phyloP scores from a whole-genome alignment of 2,329 filamentous ascomycete genomes.

The Bipolaris bicolor region DNA sequence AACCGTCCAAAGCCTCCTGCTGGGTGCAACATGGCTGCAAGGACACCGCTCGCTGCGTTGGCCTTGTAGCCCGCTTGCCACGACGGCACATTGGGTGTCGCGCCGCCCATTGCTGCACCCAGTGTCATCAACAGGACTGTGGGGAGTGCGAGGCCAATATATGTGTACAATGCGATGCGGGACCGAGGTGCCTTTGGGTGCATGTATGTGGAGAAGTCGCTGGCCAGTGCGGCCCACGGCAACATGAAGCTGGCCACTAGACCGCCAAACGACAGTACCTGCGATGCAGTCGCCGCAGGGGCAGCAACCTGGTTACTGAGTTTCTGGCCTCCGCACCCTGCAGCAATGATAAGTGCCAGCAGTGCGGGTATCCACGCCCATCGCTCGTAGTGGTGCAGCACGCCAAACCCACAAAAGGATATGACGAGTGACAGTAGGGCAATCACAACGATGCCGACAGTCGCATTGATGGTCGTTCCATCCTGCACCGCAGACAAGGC shows the following conservation, averaged over 20 bases:
- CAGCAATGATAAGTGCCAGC: constrained; percentile 61
- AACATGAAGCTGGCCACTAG: constrained; percentile 69
- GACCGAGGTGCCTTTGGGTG: constrained; percentile 60
- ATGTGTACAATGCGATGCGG: constrained; percentile 63
- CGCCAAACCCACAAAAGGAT: constrained; percentile 65
- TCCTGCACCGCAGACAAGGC: constrained; percentile 44
- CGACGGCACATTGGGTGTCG: constrained; percentile 59
- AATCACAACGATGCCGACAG: constrained; percentile 67
- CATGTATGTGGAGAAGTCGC: constrained; percentile 67
- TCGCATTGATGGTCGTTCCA: constrained; percentile 54
- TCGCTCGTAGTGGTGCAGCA: constrained; percentile 63
- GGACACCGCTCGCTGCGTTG: constrained; percentile 63
- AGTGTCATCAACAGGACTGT: constrained; percentile 67
- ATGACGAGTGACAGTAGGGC: constrained; percentile 63
- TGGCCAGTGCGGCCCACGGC: constrained; percentile 65
- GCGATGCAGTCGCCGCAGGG: constrained; percentile 53
- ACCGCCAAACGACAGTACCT: constrained; percentile 64
- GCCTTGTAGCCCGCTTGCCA: constrained; percentile 63
- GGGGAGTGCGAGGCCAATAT: constrained; percentile 61
- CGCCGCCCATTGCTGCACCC: constrained; percentile 68
- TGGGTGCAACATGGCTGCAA: constrained; percentile 64
- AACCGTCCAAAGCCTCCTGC: constrained; percentile 68
- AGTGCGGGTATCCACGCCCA: constrained; percentile 64
- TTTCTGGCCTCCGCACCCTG: constrained; percentile 60
- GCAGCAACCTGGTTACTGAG: constrained; percentile 57